These are phyloP conservation scores for Pisolithus orientalis DNA, from an alignment of 768 basidiomycete genomes.

Conservation along the genomic window DNA sequence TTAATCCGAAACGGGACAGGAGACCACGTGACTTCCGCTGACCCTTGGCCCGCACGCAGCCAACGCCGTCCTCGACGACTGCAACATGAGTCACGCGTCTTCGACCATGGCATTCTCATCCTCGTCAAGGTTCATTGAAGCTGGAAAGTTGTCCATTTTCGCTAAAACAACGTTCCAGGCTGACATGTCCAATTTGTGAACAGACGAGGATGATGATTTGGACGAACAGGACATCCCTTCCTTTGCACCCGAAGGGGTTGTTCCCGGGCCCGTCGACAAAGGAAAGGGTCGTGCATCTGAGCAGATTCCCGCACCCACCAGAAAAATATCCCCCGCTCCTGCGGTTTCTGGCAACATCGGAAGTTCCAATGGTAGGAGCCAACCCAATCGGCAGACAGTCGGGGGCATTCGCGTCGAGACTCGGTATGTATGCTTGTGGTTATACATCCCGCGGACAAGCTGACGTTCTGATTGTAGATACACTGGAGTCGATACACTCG, in stretches of 20 bases:
- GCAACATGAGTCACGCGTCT: slow-evolving; percentile 16
- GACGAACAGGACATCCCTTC: slow-evolving; percentile 79
- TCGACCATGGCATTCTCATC: slow-evolving; percentile 48
- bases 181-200: slow-evolving; percentile 2
- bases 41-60: neutral
- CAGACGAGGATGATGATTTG: slow-evolving; percentile 76
- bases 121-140: slow-evolving; percentile 74
- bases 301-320: slow-evolving; percentile 40
- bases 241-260: slow-evolving; percentile 60
- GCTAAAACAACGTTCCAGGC: neutral
- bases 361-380: slow-evolving; percentile 36
- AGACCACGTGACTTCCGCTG: slow-evolving; percentile 17
- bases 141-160: slow-evolving; percentile 39
- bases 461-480: slow-evolving; percentile 35
- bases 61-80: no score
- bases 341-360: slow-evolving; percentile 69
- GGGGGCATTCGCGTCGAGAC: slow-evolving; percentile 90
- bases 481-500: slow-evolving; percentile 82
- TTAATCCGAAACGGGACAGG: slow-evolving; percentile 32
- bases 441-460: neutral
- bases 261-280: slow-evolving; percentile 48
- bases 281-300: slow-evolving; percentile 64
- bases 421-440: slow-evolving; percentile 51
- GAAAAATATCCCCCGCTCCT: slow-evolving; percentile 27
- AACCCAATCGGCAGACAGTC: slow-evolving; percentile 54